phyloP scores from a whole-genome alignment of 208 protist genomes.

The Acanthamoeba sp. region DNA sequence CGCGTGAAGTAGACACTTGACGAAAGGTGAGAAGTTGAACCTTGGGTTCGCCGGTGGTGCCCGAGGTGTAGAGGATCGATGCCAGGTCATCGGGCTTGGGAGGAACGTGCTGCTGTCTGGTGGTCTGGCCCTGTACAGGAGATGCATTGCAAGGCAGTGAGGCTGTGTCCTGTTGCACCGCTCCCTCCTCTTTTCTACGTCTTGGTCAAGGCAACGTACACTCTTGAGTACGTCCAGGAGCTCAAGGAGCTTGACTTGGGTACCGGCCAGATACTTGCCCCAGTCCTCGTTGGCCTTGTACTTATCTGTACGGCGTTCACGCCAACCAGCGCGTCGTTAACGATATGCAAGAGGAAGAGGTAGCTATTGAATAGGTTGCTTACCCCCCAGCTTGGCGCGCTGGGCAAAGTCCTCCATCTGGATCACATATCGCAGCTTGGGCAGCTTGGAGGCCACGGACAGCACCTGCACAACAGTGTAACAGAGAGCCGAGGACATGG shows the following conservation, averaged over 20 bases:
- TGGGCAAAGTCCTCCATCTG: constrained; percentile 58
- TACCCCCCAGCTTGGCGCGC: constrained; percentile 1
- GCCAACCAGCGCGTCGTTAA: neutral
- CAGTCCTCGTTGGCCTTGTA: constrained; percentile 34
- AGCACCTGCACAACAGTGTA: neutral
- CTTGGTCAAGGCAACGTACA: neutral
- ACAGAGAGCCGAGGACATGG: neutral
- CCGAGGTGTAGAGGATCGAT: constrained; percentile 88
- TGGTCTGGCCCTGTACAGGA: neutral
- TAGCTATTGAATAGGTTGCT: neutral
- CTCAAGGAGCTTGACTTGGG: constrained; percentile 6
- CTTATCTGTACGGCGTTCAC: neutral
- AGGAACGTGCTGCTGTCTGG: constrained; percentile 40
- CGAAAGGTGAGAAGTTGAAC: neutral
- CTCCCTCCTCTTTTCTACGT: neutral
- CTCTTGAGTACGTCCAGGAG: constrained; percentile 12
- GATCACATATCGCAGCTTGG: constrained; percentile 50
- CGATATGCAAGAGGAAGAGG: neutral
- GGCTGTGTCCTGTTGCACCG: neutral
- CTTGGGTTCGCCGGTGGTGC: constrained; percentile 90
- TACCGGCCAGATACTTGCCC: neutral
- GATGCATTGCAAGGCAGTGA: neutral
- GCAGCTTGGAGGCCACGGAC: neutral
- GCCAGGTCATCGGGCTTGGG: constrained; percentile 79
- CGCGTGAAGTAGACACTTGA: neutral